A percentile compares a stretch with the other conserved stretches of the same genome.
These are phyloP conservation scores for Urochloa ruziziensis DNA, from an alignment of 176 grass and related monocot genomes.

Conservation along the genomic window DNA sequence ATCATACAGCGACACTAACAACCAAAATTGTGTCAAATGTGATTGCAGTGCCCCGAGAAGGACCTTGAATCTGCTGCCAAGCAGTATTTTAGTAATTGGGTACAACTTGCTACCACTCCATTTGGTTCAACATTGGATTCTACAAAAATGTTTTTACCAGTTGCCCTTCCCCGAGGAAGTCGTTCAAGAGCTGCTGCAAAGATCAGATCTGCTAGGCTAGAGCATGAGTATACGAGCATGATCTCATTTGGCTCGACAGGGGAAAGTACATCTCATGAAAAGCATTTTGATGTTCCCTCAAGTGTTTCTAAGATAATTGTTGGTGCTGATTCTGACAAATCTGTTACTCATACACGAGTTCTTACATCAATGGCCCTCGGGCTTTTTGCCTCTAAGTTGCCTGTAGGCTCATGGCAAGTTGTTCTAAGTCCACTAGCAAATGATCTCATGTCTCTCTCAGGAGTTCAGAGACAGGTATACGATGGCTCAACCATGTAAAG, in stretches of 20 bases:
- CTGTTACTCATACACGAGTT: conserved; percentile 89
- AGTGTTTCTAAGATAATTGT: conserved; percentile 71
- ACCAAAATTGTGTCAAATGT: conserved; percentile 30
- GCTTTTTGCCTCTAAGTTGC: conserved; percentile 86
- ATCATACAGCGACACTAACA: conserved; percentile 24
- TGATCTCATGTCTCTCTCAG: conserved; percentile 72
- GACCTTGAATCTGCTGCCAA: conserved; percentile 76
- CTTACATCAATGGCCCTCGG: conserved; percentile 87
- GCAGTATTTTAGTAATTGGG: conserved; percentile 76
- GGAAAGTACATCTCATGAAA: conserved; percentile 56
- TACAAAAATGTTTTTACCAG: conserved; percentile 87
- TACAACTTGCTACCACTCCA: conserved; percentile 90
- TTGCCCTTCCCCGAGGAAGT: conserved; percentile 93
- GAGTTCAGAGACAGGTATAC: conserved; percentile 94
- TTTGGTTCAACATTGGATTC: conserved; percentile 79
- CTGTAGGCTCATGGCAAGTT: conserved; percentile 69
- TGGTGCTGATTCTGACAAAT: conserved; percentile 88
- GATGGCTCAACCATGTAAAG: conserved; percentile 5
- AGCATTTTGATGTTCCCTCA: conserved; percentile 47
- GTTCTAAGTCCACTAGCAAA: conserved; percentile 63
- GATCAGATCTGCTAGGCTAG: conserved; percentile 69
- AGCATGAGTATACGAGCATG: conserved; percentile 52
- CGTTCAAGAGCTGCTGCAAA: conserved; percentile 93
- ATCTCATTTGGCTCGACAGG: conserved; percentile 65
- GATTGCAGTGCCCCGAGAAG: conserved; percentile 75